A percentile compares a stretch with the other conserved stretches of the same genome.
Conservation (phyloP, 495 filamentous ascomycete genomes). For the Amphirosellinia nigrospora region DNA sequence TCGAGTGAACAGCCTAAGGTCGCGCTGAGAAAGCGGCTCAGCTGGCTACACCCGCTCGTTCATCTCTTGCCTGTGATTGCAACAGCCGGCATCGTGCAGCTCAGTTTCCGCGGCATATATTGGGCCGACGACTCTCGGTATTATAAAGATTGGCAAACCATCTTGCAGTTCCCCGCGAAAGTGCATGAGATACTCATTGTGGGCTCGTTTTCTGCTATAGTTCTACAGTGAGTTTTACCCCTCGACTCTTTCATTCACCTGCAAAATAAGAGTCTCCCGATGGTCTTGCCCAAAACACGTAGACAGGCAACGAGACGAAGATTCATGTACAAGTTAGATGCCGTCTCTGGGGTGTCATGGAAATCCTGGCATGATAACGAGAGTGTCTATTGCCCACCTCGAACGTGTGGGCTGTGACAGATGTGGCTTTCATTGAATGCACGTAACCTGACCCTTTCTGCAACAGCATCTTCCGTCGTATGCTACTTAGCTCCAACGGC, state of each 20-base stretch:
- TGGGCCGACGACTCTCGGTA: neutral
- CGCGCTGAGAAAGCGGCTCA: neutral
- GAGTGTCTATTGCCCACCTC: too few relatives aligned
- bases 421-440: too few relatives aligned
- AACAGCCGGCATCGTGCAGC: neutral
- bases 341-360: too few relatives aligned
- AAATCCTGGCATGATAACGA: too few relatives aligned
- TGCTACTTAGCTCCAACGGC: conserved; percentile 12
- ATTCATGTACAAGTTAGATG: too few relatives aligned
- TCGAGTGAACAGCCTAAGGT: conserved; percentile 1
- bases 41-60: neutral
- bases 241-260: neutral
- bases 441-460: neutral
- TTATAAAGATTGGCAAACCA: neutral
- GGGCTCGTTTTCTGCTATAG: conserved; percentile 20
- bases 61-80: neutral
- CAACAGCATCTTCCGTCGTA: conserved; percentile 17
- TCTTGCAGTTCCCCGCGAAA: conserved; percentile 26
- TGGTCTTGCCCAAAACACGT: too few relatives aligned
- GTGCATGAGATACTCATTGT: conserved; percentile 27
- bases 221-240: conserved; percentile 19
- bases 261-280: too few relatives aligned
- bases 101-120: neutral
- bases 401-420: too few relatives aligned
- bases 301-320: too few relatives aligned